Evolutionary conservation across 345 rosid species (phyloP).

Genomic region (Brassica cretica): DNA sequence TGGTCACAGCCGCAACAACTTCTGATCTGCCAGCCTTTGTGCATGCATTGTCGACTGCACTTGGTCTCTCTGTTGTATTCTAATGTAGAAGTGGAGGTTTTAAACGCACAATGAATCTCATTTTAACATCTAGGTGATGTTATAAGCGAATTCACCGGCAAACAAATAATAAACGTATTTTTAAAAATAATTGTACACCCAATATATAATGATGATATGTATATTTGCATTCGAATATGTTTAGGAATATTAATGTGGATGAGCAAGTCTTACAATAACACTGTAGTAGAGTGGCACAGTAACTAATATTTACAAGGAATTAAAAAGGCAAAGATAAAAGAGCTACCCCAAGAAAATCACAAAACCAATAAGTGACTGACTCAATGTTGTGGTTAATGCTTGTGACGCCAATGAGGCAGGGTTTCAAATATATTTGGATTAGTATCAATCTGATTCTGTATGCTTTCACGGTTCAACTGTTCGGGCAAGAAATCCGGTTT

Average conservation of each 20-base stretch:
- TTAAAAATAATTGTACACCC: not conserved
- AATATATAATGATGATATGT: not conserved
- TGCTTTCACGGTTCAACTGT: slow-evolving; percentile 23
- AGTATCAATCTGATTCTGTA: slow-evolving; percentile 15
- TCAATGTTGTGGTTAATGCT: slow-evolving; percentile 21
- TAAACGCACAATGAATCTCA: not conserved
- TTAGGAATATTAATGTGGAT: not conserved
- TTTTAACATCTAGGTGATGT: not conserved
- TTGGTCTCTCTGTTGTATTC: slow-evolving; percentile 46
- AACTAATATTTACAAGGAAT: not conserved
- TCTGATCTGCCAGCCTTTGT: slow-evolving; percentile 45
- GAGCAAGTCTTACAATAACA: not conserved
- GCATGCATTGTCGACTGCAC: slow-evolving; percentile 38
- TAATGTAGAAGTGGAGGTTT: slow-evolving; percentile 22
- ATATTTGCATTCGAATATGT: not conserved
- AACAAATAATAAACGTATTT: not conserved
- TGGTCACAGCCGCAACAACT: slow-evolving; percentile 49
- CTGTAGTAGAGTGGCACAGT: not conserved
- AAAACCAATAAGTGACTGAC: slow-evolving; percentile 11
- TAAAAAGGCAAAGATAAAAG: not conserved
- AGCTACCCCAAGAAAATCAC: slow-evolving; percentile 13
- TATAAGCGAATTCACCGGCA: not conserved
- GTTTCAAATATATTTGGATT: slow-evolving; percentile 25
- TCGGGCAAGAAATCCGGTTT: not conserved
- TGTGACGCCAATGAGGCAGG: slow-evolving; percentile 31